Conservation (phyloP, 805 yeast species). For the Starmerella sirachaensis region DNA sequence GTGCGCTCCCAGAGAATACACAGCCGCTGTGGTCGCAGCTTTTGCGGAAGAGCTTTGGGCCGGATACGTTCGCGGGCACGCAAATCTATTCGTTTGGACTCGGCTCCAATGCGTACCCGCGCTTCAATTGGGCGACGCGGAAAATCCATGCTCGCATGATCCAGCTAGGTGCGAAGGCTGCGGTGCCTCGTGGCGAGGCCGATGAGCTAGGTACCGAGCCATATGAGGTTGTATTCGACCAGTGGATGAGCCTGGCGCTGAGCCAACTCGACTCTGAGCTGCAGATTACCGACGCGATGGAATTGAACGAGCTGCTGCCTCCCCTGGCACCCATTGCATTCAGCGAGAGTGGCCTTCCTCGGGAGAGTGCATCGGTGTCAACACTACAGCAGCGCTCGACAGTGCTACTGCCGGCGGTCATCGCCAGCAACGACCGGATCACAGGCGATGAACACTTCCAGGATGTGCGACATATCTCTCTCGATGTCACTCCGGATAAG, state of each 20-base stretch:
- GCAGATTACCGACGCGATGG: conserved; percentile 5
- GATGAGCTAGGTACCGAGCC: conserved; percentile 72
- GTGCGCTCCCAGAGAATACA: conserved; percentile 75
- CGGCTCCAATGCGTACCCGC: conserved; percentile 87
- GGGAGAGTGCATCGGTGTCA: background rate
- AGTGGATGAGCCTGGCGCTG: conserved; percentile 43
- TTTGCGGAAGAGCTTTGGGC: conserved; percentile 53
- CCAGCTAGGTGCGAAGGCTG: conserved; percentile 71
- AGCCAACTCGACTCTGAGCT: conserved; percentile 17
- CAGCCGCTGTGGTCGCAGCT: conserved; percentile 63
- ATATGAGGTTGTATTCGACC: conserved; percentile 59
- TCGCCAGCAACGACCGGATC: conserved; percentile 44
- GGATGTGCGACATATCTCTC: conserved; percentile 60
- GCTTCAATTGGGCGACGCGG: conserved; percentile 76
- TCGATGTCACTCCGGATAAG: conserved; percentile 33
- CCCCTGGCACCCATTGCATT: conserved; percentile 8
- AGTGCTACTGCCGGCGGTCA: conserved; percentile 32
- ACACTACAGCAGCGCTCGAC: background rate
- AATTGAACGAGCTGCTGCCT: conserved; percentile 10
- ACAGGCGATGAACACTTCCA: conserved; percentile 72
- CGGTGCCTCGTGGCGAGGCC: conserved; percentile 69
- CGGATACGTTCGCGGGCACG: conserved; percentile 47
- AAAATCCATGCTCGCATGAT: conserved; percentile 65
- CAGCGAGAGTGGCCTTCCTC: background rate
- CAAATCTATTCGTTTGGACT: conserved; percentile 69